A percentile compares a stretch with the other conserved stretches of the same genome.
These are phyloP conservation scores for Novymonas esmeraldas DNA, from an alignment of 208 protist species.

Conservation along the genomic window DNA sequence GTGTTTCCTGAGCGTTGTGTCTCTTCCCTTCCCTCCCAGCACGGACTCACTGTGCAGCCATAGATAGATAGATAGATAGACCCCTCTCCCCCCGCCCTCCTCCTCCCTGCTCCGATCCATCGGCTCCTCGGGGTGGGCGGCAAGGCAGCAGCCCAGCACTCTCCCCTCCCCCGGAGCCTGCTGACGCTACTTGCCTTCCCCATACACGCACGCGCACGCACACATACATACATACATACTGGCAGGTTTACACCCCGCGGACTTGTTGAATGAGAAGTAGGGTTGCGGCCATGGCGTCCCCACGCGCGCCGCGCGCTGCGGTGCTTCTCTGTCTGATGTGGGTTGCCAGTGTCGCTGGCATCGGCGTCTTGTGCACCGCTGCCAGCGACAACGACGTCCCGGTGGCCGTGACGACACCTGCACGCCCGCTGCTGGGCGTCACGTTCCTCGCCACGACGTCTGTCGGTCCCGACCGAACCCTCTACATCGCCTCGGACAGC, in stretches of 20 bases:
- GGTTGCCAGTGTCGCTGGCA: background rate
- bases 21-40: constrained; percentile 4
- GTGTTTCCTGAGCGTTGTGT: too few species aligned
- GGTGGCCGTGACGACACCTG: constrained; percentile 31
- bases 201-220: background rate
- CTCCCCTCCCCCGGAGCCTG: background rate
- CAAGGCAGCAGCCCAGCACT: background rate
- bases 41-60: too few species aligned
- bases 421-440: constrained; percentile 52
- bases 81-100: too few species aligned
- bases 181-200: background rate
- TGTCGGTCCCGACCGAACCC: constrained; percentile 20
- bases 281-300: background rate
- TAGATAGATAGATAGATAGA: too few species aligned
- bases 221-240: background rate
- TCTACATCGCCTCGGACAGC: constrained; percentile 50
- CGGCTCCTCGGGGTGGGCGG: too few species aligned
- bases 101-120: too few species aligned
- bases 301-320: background rate
- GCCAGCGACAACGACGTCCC: constrained; percentile 9
- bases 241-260: too few species aligned
- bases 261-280: too few species aligned
- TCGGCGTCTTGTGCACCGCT: background rate
- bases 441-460: constrained; percentile 49
- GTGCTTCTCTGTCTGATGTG: constrained; percentile 5